Evolutionary conservation across 2,329 filamentous ascomycete species (phyloP).

Genomic region (Aspergillus sp.): DNA sequence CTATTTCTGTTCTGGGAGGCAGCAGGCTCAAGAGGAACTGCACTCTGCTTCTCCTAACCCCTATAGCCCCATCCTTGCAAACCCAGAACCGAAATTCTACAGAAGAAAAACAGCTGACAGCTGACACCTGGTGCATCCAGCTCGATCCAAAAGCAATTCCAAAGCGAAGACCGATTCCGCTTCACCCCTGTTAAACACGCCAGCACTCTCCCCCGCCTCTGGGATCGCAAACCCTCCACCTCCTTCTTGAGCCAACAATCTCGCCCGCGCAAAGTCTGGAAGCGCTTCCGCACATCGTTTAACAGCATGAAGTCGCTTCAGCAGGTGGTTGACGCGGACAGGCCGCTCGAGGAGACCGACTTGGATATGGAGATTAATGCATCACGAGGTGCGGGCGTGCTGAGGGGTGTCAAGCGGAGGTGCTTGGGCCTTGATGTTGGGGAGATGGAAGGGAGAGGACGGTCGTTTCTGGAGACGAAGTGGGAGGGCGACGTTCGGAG

Average conservation of each 20-base stretch:
- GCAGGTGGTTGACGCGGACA: slow-evolving; percentile 13
- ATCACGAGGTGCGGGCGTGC: slow-evolving; percentile 18
- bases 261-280: slow-evolving; percentile 42
- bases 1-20: not conserved
- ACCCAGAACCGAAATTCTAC: not conserved
- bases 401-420: slow-evolving; percentile 32
- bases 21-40: not conserved
- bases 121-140: not conserved
- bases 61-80: not conserved
- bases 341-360: slow-evolving; percentile 13
- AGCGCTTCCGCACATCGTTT: slow-evolving; percentile 34
- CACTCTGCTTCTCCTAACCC: not conserved
- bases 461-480: slow-evolving; percentile 36
- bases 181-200: slow-evolving; percentile 37
- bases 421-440: slow-evolving; percentile 17
- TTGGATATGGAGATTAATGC: slow-evolving; percentile 29
- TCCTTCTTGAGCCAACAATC: slow-evolving; percentile 30
- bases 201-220: slow-evolving; percentile 31
- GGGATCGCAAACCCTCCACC: slow-evolving; percentile 41
- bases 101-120: not conserved
- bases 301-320: slow-evolving; percentile 26
- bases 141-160: not conserved
- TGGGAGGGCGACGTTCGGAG: slow-evolving; percentile 31
- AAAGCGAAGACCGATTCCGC: slow-evolving; percentile 23
- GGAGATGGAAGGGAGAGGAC: slow-evolving; percentile 15